phyloP scores from a whole-genome alignment of 2,329 filamentous ascomycete species.

The Immersiporthe knoxdaviesiana region DNA sequence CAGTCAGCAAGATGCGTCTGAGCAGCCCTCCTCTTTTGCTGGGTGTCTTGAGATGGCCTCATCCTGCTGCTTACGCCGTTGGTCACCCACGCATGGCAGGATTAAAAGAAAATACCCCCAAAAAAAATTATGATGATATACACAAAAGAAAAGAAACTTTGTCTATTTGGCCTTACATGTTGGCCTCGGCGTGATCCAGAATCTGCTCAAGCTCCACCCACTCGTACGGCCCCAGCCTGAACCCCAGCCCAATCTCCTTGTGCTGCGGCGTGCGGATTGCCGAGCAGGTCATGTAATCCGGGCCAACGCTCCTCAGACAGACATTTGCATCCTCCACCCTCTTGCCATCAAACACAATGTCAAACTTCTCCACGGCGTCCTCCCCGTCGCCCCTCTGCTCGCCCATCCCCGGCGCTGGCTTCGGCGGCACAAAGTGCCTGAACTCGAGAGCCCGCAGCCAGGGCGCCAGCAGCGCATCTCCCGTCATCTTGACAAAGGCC shows the following conservation, averaged over 20 bases:
- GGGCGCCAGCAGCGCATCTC: constrained; percentile 72
- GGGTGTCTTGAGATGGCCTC: constrained; percentile 1
- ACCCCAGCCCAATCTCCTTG: constrained; percentile 43
- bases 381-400: constrained; percentile 36
- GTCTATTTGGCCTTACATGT: constrained; percentile 20
- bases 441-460: constrained; percentile 77
- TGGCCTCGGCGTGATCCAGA: constrained; percentile 48
- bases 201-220: constrained; percentile 50
- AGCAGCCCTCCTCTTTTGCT: neutral
- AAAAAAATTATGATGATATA: no score
- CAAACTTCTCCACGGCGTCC: constrained; percentile 41
- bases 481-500: constrained; percentile 82
- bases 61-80: neutral
- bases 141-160: neutral
- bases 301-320: constrained; percentile 48
- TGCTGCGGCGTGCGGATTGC: constrained; percentile 48
- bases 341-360: constrained; percentile 45
- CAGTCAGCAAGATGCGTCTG: neutral
- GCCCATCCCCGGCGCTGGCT: constrained; percentile 34
- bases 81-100: neutral
- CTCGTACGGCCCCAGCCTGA: constrained; percentile 47
- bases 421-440: constrained; percentile 61
- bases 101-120: no score
- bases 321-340: constrained; percentile 48
- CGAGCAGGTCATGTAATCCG: constrained; percentile 59